Evolutionary conservation across 208 protist genomes (phyloP), one percentile per base, ranked within the genome.

Genomic region (Acanthamoeba quina): DNA sequence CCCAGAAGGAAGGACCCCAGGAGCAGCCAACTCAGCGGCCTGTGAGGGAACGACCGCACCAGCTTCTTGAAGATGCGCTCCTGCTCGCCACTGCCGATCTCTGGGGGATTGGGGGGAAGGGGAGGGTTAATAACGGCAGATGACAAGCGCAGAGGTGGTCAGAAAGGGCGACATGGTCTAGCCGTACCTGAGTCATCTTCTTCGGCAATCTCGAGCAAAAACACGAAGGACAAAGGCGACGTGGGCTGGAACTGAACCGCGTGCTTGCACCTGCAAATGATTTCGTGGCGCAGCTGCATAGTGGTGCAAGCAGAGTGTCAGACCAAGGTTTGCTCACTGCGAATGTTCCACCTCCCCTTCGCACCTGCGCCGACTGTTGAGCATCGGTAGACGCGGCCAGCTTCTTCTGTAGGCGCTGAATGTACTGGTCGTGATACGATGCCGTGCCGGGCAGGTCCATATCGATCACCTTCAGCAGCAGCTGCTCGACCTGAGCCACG

Each of bases 41-140:
- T 31, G 52, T 86, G 78, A 5, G 78, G 78, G 78, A 86, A 86
- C 78, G 78, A 86, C 10, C 78, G 78, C 49, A 86, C 78, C 7
- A 86, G 52, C 78, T 24, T 26, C 52, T 86, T 86, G 26, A 86
- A 62, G 31, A 86, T 21, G 0, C 78, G 47, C 52, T 86, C 49
- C 52, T 86, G 49, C 11, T 86, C 78, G 49, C 47, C 74, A 13
- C 2, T 62, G 17, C 29, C n/a, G 11, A 86, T 49, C 70, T 49
- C 70, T 78, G 70, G n/a, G n/a, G n/a, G n/a, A n/a, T n/a, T n/a
- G 17, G 70, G 41, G 41, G 17, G 70, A 3, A 26, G 41, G 26
- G 24, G 9, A 80, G 5, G 19, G 44, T 29, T 21, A 49, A 15
- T 15, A 19, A 24, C 15, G 31, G 19, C 11, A 47, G 37, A 82